Base-by-base conservation (phyloP, 2,329 filamentous ascomycete species). In the Alternaria gaisen region DNA sequence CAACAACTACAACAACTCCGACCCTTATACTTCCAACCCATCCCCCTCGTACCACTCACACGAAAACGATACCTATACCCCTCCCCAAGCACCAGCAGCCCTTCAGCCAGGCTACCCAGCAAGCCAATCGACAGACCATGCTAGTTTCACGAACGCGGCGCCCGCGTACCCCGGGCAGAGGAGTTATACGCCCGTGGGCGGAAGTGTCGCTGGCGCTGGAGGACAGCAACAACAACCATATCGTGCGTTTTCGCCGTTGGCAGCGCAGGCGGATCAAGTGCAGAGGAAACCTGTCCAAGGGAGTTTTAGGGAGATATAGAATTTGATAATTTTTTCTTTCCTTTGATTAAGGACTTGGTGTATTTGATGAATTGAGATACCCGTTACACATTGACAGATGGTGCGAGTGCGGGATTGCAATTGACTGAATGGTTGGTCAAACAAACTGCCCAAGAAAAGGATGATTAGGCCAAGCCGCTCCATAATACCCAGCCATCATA, bases 261-360 rank as follows among this genome's bases (percentile, higher is more conserved):
- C 46, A 28, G 28, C 24, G 24, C 42, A 53, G 12, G 40, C 12
- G 20, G 40, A 42, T 12, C 26, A 46, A 4, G 34, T 40, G n/a
- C n/a, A 40, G n/a, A 47, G 56, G 6, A 55, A 50, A 10, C 14
- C 53, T n/a, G 9, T 46, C 2, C 47, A 60, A 0, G 58, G 58
- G 12, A 46, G 53, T n/a, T 60, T 36, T 52, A 57, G 47, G 34
- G 58, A 60, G n/a, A 47, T 57, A 24, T 52, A 59, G 43, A n/a
- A n/a, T 36, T 30, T 10, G 28, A 11, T 30, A 30, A 0, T 26
- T 2, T 24, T 26, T 26, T 26, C 2, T 2, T 26, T 26, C 6
- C 20, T 20, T 20, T 20, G 3, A 2, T 26, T 7, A 26, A 26
- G 24, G 7, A 26, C 24, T 26, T 26, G 24, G 24, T 2, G 0